Base-by-base conservation (phyloP, 1,284 basidiomycete genomes). In the Naganishia sp. region DNA sequence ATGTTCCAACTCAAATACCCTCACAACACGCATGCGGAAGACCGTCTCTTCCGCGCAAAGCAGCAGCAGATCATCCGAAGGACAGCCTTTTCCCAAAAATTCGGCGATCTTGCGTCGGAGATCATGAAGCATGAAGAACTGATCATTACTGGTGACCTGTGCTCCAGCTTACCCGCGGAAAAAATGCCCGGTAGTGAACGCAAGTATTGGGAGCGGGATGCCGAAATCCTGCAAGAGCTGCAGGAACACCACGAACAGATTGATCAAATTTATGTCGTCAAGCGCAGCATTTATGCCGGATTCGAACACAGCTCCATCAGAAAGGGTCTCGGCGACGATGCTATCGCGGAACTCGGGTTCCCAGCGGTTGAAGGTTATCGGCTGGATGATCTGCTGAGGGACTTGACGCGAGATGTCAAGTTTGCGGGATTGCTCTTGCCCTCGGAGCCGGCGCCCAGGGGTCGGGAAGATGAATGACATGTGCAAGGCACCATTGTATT, bases 121-220 rank as follows among this genome's bases (percentile, higher is more conserved):
- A 28, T 61, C 17, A 51, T 39, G 35, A 50, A 41, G 32, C 39
- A 61, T 31, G 47, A 35, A 4, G 23, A 61, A 21, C 47, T 61
- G 21, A 51, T 61, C 13, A 51, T 10, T 28, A 49, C 9, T 15
- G 58, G 47, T 18, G 42, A 49, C 13, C 21, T 61, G 58, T 51
- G 47, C 47, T 32, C 47, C 5, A 25, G 43, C 2, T 17, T 61
- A 5, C 21, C 41, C 10, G 58, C 21, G 25, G 58, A 41, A 18
- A 61, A 50, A 15, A 50, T 50, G 13, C 47, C 47, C 13, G 9
- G 23, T 3, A 51, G 18, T 17, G 47, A 61, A n/a, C 58, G 47
- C 13, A 61, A 61, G 11, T 61, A 61, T 6, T 61, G 58, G 58
- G 58, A 61, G 42, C 47, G 58, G 10, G 58, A 61, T 18, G 39